Base-by-base conservation (phyloP, 2,329 filamentous ascomycete species). In the Fusarium austroafricanum region DNA sequence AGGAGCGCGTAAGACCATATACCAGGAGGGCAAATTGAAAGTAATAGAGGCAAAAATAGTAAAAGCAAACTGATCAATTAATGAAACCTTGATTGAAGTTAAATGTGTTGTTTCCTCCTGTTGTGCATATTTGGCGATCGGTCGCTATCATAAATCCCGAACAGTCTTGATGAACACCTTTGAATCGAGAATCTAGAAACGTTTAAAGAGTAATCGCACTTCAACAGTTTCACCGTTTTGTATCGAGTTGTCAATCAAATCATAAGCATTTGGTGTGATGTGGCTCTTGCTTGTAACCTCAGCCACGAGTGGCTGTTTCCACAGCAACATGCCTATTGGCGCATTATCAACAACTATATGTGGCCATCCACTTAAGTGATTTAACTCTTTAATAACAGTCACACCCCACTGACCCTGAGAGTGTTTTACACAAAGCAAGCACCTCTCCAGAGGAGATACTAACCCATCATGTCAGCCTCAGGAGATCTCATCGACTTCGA, bases 401-500 rank as follows among this genome's bases (percentile, higher is more conserved):
- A 60, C 56, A 60, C 51, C 60, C 43, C 40, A 47, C 65, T 55
- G 26, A 54, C 51, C 50, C 28, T 29, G 45, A 69, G 65, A 67
- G 66, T 49, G 39, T 49, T 62, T 49, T 38, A 47, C 21, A 23
- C 29, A 33, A 26, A 67, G 35, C 50, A 55, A 69, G 50, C 52
- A 37, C 61, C 52, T 70, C 65, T 38, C 42, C 37, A 31, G 62
- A 67, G 62, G 63, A 55, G 44, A 65, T 53, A 73, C 64, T 68
- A 69, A 76, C 60, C 54, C 68, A 79, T 74, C 73, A 88, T 89
- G 82, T 81, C 82, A 67, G 71, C 73, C 37, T 79, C 81, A 64
- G 79, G 81, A 62, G 87, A 90, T 71, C 79, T 88, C 38, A 88
- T 90, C 76, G 82, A 89, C 81, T 98, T 99, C 82, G 92, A 97